A percentile compares a stretch with the other conserved stretches of the same genome.
phyloP scores from a whole-genome alignment of 75 land plant genomes.

The Pinus tabuliformis region DNA sequence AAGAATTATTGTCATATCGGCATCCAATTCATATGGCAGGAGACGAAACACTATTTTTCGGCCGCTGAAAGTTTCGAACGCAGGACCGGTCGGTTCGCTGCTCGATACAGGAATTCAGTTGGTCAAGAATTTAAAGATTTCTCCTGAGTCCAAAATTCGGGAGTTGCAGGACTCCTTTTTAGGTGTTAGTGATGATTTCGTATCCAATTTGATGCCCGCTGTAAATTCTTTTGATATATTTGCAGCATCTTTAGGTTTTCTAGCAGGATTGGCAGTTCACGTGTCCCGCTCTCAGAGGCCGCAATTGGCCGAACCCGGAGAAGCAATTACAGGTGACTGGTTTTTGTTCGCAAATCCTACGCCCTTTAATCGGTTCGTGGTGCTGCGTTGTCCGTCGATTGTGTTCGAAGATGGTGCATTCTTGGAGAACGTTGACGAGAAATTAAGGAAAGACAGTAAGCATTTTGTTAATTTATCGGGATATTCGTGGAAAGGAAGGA shows the following conservation, averaged over 20 bases:
- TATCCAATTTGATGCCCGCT: not conserved
- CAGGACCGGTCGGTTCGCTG: not conserved
- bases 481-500: slow-evolving; percentile 8
- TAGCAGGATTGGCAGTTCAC: slow-evolving; percentile 5
- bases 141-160: not conserved
- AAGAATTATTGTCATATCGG: not conserved
- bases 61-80: not conserved
- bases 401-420: slow-evolving; percentile 32
- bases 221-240: slow-evolving; percentile 3
- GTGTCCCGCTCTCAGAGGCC: not conserved
- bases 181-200: not conserved
- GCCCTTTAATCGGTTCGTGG: slow-evolving; percentile 81
- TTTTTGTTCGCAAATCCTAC: slow-evolving; percentile 72
- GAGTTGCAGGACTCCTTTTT: not conserved
- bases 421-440: slow-evolving; percentile 41
- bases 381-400: slow-evolving; percentile 85
- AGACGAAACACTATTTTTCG: not conserved
- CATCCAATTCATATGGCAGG: not conserved
- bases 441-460: slow-evolving; percentile 40
- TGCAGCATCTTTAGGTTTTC: slow-evolving; percentile 4
- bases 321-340: slow-evolving; percentile 33
- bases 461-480: slow-evolving; percentile 42
- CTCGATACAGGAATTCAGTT: not conserved
- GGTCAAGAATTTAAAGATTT: slow-evolving; percentile 1
- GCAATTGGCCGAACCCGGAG: too few species aligned